phyloP scores from a whole-genome alignment of 192 early-diverging fungal genomes.

The Coemansia erecta region DNA sequence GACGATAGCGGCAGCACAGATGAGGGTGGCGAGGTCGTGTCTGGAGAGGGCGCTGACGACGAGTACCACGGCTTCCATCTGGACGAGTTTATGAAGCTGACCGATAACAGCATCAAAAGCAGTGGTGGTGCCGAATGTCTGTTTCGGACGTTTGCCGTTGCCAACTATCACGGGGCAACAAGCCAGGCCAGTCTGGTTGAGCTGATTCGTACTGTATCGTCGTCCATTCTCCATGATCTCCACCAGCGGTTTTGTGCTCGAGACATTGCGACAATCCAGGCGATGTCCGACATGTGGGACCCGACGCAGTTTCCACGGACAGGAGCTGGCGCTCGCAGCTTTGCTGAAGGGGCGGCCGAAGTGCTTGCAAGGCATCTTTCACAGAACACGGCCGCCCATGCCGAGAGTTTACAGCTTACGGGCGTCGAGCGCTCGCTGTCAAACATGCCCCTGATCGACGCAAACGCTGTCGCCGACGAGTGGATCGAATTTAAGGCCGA shows the following conservation, averaged over 20 bases:
- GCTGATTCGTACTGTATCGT: slow-evolving; percentile 44
- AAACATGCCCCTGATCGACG: slow-evolving; percentile 15
- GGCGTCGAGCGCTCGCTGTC: slow-evolving; percentile 1
- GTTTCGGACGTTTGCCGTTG: slow-evolving; percentile 34
- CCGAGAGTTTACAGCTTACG: not conserved
- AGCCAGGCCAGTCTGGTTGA: slow-evolving; percentile 37
- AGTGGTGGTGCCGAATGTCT: slow-evolving; percentile 15
- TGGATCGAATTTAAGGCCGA: slow-evolving; percentile 34
- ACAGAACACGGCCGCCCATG: not conserved
- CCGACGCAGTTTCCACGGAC: slow-evolving; percentile 36
- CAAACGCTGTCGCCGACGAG: slow-evolving; percentile 12
- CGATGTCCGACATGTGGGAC: slow-evolving; percentile 44
- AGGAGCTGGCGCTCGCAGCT: not conserved
- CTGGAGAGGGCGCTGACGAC: slow-evolving; percentile 10
- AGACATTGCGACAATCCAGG: slow-evolving; percentile 36
- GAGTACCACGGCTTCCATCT: slow-evolving; percentile 45
- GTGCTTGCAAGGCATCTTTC: slow-evolving; percentile 18
- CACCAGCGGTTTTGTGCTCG: slow-evolving; percentile 29
- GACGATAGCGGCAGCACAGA: slow-evolving; percentile 22
- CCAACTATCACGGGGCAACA: slow-evolving; percentile 21
- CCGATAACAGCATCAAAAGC: slow-evolving; percentile 8
- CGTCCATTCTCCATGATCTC: slow-evolving; percentile 39
- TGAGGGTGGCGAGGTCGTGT: not conserved
- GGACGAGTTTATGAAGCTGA: slow-evolving; percentile 52
- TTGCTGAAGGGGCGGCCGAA: slow-evolving; percentile 17